Percentiles rank a stretch among this genome's conserved stretches.
phyloP scores from a whole-genome alignment of 129 eudicot species.

The Pittosporum tobira region DNA sequence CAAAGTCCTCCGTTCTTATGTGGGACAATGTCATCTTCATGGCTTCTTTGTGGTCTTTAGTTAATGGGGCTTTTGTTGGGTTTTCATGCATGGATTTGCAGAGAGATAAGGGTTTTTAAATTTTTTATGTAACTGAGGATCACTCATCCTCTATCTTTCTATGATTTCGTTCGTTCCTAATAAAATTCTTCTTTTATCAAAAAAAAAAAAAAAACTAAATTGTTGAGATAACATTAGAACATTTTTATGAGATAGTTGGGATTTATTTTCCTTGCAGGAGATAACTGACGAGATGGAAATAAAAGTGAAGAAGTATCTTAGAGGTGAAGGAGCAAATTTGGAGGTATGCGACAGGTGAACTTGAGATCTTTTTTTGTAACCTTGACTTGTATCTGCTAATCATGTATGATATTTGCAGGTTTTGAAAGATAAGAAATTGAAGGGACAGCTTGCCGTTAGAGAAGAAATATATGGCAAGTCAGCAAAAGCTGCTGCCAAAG shows the following conservation, averaged over 20 bases:
- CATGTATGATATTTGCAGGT: conserved; percentile 26
- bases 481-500: conserved; percentile 68
- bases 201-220: no score
- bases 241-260: neutral
- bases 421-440: conserved; percentile 71
- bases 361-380: conserved; percentile 1
- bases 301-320: conserved; percentile 61
- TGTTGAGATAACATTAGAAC: neutral
- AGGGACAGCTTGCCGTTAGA: conserved; percentile 70
- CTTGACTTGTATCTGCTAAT: neutral
- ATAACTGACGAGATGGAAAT: conserved; percentile 41
- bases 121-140: no score
- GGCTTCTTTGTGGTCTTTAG: no score
- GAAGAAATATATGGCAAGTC: conserved; percentile 57
- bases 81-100: no score
- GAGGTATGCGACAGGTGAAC: conserved; percentile 38
- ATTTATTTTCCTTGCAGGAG: conserved; percentile 25
- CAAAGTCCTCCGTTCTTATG: no score
- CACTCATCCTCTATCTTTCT: no score
- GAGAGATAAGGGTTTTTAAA: no score
- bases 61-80: no score
- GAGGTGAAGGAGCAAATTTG: conserved; percentile 76
- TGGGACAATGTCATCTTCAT: no score
- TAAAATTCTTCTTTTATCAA: no score
- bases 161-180: no score